These are phyloP conservation scores for Spizellomyces punctatus DNA, from an alignment of 192 early-diverging fungal genomes.

Conservation along the genomic window DNA sequence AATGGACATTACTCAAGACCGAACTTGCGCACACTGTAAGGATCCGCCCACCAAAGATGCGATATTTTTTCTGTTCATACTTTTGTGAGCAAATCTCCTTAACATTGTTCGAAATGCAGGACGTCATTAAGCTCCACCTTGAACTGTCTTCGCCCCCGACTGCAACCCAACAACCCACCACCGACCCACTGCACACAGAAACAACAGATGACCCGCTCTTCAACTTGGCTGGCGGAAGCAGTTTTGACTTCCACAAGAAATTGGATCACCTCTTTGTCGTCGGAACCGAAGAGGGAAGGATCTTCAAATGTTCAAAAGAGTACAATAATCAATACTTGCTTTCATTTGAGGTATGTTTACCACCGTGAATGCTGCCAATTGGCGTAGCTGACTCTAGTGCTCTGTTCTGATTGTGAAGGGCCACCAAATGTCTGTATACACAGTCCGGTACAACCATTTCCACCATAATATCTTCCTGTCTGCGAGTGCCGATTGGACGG, in stretches of 20 bases:
- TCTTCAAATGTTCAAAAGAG: constrained; percentile 64
- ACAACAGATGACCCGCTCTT: constrained; percentile 27
- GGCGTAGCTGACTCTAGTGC: neutral
- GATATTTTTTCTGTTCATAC: no score
- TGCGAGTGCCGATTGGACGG: constrained; percentile 63
- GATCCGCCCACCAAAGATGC: neutral
- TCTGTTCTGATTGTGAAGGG: constrained; percentile 35
- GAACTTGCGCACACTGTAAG: constrained; percentile 56
- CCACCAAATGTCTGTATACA: constrained; percentile 66
- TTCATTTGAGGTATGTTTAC: constrained; percentile 54
- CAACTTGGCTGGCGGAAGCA: constrained; percentile 56
- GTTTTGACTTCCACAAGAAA: constrained; percentile 65
- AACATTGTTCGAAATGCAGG: neutral
- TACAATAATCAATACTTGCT: constrained; percentile 62
- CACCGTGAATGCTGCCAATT: neutral
- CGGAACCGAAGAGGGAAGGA: constrained; percentile 66
- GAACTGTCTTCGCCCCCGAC: neutral
- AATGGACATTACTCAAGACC: constrained; percentile 65
- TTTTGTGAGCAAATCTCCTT: constrained; percentile 5
- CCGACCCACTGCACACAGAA: no score
- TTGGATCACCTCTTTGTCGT: constrained; percentile 64
- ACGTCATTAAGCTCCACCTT: constrained; percentile 35
- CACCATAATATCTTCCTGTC: constrained; percentile 56
- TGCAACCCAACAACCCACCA: no score
- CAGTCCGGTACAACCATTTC: constrained; percentile 63